A percentile compares a stretch with the other conserved stretches of the same genome.
phyloP scores from a whole-genome alignment of 768 basidiomycete genomes.

The Mycena floridula region DNA sequence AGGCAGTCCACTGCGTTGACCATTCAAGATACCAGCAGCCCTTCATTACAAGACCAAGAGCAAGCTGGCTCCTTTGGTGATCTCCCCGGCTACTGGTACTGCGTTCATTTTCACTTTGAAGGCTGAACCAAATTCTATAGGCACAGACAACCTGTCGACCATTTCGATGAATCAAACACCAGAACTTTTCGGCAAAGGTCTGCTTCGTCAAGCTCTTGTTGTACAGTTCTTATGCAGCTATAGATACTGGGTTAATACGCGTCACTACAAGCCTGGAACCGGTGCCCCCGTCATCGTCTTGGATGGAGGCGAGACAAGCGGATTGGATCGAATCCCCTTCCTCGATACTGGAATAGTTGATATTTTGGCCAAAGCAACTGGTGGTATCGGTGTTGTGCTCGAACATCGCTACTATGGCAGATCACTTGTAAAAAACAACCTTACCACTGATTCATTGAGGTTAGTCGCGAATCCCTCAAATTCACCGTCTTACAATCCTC shows the following conservation, averaged over 20 bases:
- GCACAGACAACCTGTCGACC: slow-evolving; percentile 87
- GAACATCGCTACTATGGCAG: slow-evolving; percentile 89
- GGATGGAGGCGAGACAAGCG: slow-evolving; percentile 92
- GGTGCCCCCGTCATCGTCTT: slow-evolving; percentile 85
- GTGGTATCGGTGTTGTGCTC: slow-evolving; percentile 86
- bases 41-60: too few species aligned
- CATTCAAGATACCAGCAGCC: slow-evolving; percentile 1
- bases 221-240: slow-evolving; percentile 84
- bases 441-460: slow-evolving; percentile 81
- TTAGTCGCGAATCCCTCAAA: slow-evolving; percentile 18
- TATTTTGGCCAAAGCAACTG: slow-evolving; percentile 76
- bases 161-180: slow-evolving; percentile 34
- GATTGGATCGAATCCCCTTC: slow-evolving; percentile 51
- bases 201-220: slow-evolving; percentile 42
- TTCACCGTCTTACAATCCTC: slow-evolving; percentile 6
- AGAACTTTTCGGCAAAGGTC: slow-evolving; percentile 22
- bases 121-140: too few species aligned
- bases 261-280: slow-evolving; percentile 65
- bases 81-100: too few species aligned
- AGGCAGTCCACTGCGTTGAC: slow-evolving; percentile 14
- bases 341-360: slow-evolving; percentile 81
- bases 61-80: too few species aligned
- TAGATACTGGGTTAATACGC: slow-evolving; percentile 87
- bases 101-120: too few species aligned
- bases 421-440: slow-evolving; percentile 29